A percentile compares a stretch with the other conserved stretches of the same genome.
phyloP scores from a whole-genome alignment of 2,329 filamentous ascomycete species.

The Colletotrichum musicola region DNA sequence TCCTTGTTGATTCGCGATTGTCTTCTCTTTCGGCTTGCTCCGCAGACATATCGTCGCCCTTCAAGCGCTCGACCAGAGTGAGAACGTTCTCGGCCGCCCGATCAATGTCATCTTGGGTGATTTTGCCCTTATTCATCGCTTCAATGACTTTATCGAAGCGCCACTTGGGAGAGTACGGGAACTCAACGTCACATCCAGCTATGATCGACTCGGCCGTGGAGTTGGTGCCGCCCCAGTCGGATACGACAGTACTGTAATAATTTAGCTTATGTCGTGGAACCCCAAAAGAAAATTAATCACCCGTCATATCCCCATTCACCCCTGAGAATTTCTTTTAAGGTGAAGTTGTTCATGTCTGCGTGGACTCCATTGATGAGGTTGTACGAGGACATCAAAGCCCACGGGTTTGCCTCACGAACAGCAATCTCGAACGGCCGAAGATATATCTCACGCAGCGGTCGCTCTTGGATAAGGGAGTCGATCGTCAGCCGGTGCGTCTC shows the following conservation, averaged over 20 bases:
- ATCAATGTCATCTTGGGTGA: constrained; percentile 65
- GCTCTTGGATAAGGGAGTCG: constrained; percentile 73
- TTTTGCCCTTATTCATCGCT: constrained; percentile 62
- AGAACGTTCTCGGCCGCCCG: constrained; percentile 71
- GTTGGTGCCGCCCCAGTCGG: constrained; percentile 71
- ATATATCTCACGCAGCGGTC: constrained; percentile 77
- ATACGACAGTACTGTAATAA: constrained; percentile 63
- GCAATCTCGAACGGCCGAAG: constrained; percentile 82
- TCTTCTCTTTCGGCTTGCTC: constrained; percentile 70
- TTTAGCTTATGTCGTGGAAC: not conserved
- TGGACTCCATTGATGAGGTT: constrained; percentile 75
- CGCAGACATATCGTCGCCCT: constrained; percentile 67
- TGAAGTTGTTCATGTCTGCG: constrained; percentile 67
- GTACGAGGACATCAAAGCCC: constrained; percentile 78
- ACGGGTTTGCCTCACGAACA: constrained; percentile 75
- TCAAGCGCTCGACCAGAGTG: constrained; percentile 71
- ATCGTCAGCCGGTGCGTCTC: constrained; percentile 76
- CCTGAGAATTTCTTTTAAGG: constrained; percentile 68
- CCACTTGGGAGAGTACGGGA: constrained; percentile 68
- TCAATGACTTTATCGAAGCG: constrained; percentile 68
- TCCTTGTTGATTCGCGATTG: constrained; percentile 68
- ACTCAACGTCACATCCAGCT: constrained; percentile 70
- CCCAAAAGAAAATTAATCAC: constrained; percentile 48
- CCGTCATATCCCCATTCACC: constrained; percentile 74
- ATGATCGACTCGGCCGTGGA: constrained; percentile 67